phyloP scores from a whole-genome alignment of 2,329 filamentous ascomycete species.

The Penicillium sp. region DNA sequence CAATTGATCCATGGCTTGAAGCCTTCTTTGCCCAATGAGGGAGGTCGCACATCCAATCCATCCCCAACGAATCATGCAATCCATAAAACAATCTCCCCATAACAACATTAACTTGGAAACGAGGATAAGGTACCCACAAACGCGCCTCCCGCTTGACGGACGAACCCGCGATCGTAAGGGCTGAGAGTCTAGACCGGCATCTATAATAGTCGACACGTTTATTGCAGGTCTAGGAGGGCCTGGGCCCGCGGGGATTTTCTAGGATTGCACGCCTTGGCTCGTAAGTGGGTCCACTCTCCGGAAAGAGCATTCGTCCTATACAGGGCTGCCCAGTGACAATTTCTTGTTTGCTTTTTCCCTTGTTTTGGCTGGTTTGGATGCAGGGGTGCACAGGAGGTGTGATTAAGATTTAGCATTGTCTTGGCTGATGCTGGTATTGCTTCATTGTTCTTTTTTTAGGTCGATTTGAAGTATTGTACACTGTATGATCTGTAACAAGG shows the following conservation, averaged over 20 bases:
- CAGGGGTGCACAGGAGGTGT: not conserved
- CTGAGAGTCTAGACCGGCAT: constrained; percentile 30
- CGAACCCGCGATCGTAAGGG: constrained; percentile 14
- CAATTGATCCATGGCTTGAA: not conserved
- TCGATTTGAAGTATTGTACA: not conserved
- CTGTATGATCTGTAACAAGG: not conserved
- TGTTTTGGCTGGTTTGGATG: not conserved
- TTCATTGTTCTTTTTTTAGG: not conserved
- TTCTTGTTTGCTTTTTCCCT: not conserved
- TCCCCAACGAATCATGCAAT: not conserved
- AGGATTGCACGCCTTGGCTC: not conserved
- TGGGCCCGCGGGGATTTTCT: constrained; percentile 28
- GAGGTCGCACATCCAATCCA: not conserved
- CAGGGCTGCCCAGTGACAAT: not conserved
- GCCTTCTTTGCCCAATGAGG: not conserved
- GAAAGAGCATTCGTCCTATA: constrained; percentile 12
- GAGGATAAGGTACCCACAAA: not conserved
- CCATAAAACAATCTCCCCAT: not conserved
- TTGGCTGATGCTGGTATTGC: not conserved
- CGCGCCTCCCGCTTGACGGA: constrained; percentile 1
- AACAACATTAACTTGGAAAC: not conserved
- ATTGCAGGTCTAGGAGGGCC: constrained; percentile 28
- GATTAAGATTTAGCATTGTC: not conserved
- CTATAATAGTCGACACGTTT: constrained; percentile 14
- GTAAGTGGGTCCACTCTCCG: not conserved